A percentile compares a stretch with the other conserved stretches of the same genome.
These are phyloP conservation scores for Reticulascus tulasneorum DNA, from an alignment of 2,329 filamentous ascomycete species.

Conservation along the genomic window DNA sequence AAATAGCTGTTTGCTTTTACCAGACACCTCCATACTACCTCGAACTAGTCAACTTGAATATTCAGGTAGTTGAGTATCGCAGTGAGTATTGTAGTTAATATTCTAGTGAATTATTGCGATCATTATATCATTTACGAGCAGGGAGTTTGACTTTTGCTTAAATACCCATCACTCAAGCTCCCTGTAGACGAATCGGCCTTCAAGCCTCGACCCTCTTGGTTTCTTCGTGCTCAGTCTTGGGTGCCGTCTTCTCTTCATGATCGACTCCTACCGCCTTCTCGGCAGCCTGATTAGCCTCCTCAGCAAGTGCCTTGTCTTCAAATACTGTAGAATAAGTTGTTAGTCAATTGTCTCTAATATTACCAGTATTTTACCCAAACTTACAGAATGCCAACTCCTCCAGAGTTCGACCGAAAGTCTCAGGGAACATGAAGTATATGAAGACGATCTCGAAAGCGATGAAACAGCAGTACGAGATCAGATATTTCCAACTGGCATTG, in stretches of 20 bases:
- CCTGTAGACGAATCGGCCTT: conserved; percentile 5
- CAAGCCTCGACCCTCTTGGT: conserved; percentile 6
- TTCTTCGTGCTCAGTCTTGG: conserved; percentile 1
- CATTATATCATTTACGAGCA: no score
- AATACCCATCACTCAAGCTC: no score
- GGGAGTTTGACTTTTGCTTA: no score
- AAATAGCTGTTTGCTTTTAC: no score
- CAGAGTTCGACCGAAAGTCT: conserved; percentile 69
- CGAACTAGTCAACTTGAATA: no score
- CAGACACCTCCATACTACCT: no score
- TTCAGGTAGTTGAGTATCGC: no score
- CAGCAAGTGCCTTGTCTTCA: conserved; percentile 24
- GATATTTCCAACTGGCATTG: conserved; percentile 14
- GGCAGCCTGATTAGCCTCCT: conserved; percentile 21
- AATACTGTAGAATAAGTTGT: conserved; percentile 18
- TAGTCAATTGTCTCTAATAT: background rate
- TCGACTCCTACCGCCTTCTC: conserved; percentile 23
- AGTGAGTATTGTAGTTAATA: no score
- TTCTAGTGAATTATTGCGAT: no score
- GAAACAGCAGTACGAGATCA: conserved; percentile 18
- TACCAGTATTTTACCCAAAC: fast-evolving
- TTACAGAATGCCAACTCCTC: conserved; percentile 55
- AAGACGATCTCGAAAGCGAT: conserved; percentile 17
- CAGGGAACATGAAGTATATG: conserved; percentile 76
- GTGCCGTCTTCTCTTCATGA: conserved; percentile 6